A percentile compares a stretch with the other conserved stretches of the same genome.
phyloP scores from a whole-genome alignment of 305 asterid species.

The Fraxinus paxiana region DNA sequence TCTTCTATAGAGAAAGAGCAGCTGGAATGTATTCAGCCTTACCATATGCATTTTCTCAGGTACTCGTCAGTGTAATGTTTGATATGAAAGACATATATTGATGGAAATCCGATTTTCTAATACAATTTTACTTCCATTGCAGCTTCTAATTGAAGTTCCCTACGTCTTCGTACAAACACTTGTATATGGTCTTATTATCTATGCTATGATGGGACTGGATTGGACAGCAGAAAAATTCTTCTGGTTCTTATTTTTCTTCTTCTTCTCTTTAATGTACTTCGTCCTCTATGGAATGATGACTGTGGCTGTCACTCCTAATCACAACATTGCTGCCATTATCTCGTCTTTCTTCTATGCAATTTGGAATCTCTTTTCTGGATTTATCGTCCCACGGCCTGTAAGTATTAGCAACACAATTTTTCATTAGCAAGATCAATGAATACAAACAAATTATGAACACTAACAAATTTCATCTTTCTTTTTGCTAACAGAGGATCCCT shows the following conservation, averaged over 20 bases:
- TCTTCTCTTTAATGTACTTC: slow-evolving; percentile 39
- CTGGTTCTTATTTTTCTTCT: slow-evolving; percentile 37
- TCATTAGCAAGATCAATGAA: background rate
- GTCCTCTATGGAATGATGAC: slow-evolving; percentile 49
- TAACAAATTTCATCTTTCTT: background rate
- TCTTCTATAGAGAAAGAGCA: slow-evolving; percentile 57
- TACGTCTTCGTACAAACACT: slow-evolving; percentile 32
- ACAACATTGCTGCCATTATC: slow-evolving; percentile 33
- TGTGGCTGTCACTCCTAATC: slow-evolving; percentile 40
- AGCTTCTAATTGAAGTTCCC: slow-evolving; percentile 39
- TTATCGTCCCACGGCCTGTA: slow-evolving; percentile 42
- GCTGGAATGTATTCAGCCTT: slow-evolving; percentile 68
- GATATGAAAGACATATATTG: background rate
- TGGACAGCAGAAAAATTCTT: slow-evolving; percentile 40
- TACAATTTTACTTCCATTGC: slow-evolving; percentile 1
- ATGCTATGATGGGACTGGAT: slow-evolving; percentile 38
- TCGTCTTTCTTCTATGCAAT: slow-evolving; percentile 30
- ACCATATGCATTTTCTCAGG: slow-evolving; percentile 61
- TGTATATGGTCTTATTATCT: slow-evolving; percentile 30
- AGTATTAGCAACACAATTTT: slow-evolving; percentile 1
- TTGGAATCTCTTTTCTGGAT: slow-evolving; percentile 47
- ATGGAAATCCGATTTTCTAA: background rate
- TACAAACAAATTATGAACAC: background rate
- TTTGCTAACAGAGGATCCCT: slow-evolving; percentile 35
- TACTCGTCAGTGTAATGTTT: background rate